Conservation (phyloP, 768 basidiomycete genomes). For the Russula brevipes region DNA sequence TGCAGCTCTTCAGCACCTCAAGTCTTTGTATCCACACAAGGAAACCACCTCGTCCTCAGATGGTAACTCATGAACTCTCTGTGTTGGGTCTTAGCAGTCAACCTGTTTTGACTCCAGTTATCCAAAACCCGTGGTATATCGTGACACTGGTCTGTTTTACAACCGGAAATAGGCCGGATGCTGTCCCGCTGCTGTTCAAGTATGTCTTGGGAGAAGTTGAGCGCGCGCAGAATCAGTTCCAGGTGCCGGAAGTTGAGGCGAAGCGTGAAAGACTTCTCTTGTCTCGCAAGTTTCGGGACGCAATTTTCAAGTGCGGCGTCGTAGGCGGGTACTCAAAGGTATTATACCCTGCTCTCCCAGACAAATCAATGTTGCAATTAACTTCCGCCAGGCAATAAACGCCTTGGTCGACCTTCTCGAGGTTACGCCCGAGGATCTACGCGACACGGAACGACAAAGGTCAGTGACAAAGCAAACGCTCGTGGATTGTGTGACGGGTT, state of each 20-base stretch:
- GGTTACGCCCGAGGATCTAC: constrained; percentile 47
- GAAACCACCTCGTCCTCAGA: constrained; percentile 24
- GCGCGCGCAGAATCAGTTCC: constrained; percentile 25
- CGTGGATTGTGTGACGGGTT: not conserved
- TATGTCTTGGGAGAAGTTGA: constrained; percentile 45
- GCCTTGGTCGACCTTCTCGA: constrained; percentile 47
- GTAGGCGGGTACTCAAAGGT: constrained; percentile 57
- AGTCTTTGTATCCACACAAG: constrained; percentile 41
- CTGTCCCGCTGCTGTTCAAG: constrained; percentile 50
- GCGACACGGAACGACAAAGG: constrained; percentile 46
- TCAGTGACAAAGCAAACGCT: constrained; percentile 26
- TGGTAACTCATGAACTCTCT: constrained; percentile 9
- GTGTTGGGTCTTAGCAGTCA: not conserved
- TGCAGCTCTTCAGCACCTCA: constrained; percentile 41
- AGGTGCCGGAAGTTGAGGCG: constrained; percentile 20
- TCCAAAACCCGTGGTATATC: constrained; percentile 54
- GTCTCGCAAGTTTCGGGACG: constrained; percentile 55
- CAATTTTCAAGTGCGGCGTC: constrained; percentile 56
- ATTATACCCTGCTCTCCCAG: not conserved
- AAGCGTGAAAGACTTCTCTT: constrained; percentile 39
- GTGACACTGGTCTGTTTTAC: constrained; percentile 53
- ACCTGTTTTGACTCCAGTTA: constrained; percentile 13
- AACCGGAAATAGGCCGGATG: constrained; percentile 55
- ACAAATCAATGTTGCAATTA: not conserved
- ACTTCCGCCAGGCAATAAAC: constrained; percentile 49